A percentile compares a stretch with the other conserved stretches of the same genome.
phyloP scores from a whole-genome alignment of 257 asterid species.

The Primulina tabacum region DNA sequence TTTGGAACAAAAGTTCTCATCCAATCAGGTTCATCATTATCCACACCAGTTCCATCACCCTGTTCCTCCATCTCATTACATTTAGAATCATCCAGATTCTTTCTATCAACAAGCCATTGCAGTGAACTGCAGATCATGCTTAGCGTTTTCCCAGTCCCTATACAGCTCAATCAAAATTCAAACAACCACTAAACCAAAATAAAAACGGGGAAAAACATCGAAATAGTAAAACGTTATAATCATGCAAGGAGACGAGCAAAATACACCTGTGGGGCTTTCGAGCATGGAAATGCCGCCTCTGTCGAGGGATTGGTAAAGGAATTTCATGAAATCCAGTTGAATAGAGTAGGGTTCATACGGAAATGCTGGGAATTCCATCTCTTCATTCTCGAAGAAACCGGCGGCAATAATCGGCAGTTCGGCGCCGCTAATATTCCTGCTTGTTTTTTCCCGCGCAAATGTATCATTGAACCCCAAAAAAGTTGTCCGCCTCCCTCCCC shows the following conservation, averaged over 20 bases:
- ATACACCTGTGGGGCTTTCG: slow-evolving; percentile 92
- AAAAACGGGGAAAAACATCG: neutral
- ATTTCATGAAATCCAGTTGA: slow-evolving; percentile 91
- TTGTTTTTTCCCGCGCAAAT: neutral
- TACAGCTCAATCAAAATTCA: slow-evolving; percentile 19
- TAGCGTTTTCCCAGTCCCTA: slow-evolving; percentile 97
- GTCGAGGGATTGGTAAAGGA: slow-evolving; percentile 72
- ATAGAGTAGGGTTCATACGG: slow-evolving; percentile 83
- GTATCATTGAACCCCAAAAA: neutral
- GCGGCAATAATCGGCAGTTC: neutral
- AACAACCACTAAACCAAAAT: neutral
- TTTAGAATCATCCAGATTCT: slow-evolving; percentile 31
- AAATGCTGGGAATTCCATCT: slow-evolving; percentile 59
- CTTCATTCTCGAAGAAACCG: slow-evolving; percentile 13
- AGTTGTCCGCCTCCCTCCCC: no score
- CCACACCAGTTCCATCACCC: slow-evolving; percentile 43
- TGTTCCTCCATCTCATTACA: slow-evolving; percentile 27
- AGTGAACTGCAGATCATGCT: slow-evolving; percentile 95
- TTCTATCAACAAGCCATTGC: slow-evolving; percentile 87
- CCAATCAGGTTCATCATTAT: slow-evolving; percentile 94
- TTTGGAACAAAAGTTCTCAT: slow-evolving; percentile 61
- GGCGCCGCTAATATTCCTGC: neutral
- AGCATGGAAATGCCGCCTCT: slow-evolving; percentile 94
- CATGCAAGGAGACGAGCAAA: neutral
- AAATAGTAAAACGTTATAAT: neutral